phyloP scores from a whole-genome alignment of 208 protist genomes.

The Balamuthia mandrillaris region DNA sequence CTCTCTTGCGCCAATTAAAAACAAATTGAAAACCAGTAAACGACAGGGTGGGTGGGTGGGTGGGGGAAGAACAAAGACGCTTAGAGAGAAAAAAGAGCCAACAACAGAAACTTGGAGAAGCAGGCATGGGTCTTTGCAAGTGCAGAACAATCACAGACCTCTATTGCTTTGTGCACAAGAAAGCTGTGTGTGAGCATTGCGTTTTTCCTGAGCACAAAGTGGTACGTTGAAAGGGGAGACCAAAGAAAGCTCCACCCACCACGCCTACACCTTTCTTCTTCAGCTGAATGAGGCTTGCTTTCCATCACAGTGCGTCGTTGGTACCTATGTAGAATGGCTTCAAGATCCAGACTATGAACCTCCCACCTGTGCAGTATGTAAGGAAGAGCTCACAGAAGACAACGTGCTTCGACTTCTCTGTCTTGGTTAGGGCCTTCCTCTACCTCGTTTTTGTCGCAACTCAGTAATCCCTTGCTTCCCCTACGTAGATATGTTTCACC shows the following conservation, averaged over 20 bases:
- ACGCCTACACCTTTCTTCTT: no score
- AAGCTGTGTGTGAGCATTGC: slow-evolving; percentile 36
- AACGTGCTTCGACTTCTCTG: slow-evolving; percentile 40
- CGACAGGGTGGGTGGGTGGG: no score
- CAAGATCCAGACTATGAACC: slow-evolving; percentile 38
- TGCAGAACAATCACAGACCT: slow-evolving; percentile 44
- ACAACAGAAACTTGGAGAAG: no score
- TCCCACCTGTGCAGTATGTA: slow-evolving; percentile 26
- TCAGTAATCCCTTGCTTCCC: background rate
- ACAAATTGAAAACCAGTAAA: no score
- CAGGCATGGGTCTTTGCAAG: slow-evolving; percentile 42
- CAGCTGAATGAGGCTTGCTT: no score
- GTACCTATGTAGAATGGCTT: slow-evolving; percentile 37
- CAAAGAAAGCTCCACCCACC: no score
- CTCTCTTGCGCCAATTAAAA: no score
- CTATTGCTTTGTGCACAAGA: slow-evolving; percentile 43
- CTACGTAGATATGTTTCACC: slow-evolving; percentile 35
- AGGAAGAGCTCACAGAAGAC: slow-evolving; percentile 8
- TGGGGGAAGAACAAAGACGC: no score
- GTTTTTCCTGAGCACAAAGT: slow-evolving; percentile 33
- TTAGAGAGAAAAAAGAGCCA: no score
- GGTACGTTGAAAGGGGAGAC: no score
- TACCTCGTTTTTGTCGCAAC: no score
- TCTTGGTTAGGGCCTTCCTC: background rate
- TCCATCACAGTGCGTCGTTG: background rate